These are phyloP conservation scores for Galerina marginata DNA, from an alignment of 768 basidiomycete species.

Conservation along the genomic window DNA sequence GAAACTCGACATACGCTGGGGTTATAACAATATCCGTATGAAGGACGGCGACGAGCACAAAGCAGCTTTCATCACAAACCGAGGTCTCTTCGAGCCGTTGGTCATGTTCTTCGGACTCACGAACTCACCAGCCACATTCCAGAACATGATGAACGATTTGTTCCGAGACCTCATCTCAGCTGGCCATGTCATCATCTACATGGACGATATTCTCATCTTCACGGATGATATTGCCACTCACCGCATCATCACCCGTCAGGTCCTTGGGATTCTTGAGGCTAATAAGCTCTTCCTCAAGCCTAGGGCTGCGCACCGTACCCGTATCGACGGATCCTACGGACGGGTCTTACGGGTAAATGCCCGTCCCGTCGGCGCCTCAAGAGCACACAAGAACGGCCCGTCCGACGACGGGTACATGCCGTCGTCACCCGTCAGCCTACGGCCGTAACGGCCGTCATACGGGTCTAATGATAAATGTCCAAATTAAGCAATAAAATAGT, in stretches of 20 bases:
- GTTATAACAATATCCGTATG: conserved; percentile 42
- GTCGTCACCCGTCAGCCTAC: too few species aligned
- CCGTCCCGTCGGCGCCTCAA: too few species aligned
- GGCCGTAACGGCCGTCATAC: too few species aligned
- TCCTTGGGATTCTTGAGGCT: conserved; percentile 26
- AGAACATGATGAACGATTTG: conserved; percentile 11
- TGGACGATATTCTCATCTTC: conserved; percentile 48
- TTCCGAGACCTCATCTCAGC: not conserved
- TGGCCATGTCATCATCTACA: conserved; percentile 38
- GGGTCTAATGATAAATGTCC: too few species aligned
- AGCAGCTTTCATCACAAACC: conserved; percentile 19
- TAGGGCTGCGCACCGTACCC: too few species aligned
- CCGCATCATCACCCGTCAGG: not conserved
- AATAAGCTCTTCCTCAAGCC: conserved; percentile 16
- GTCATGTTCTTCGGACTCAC: conserved; percentile 44
- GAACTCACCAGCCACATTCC: conserved; percentile 28
- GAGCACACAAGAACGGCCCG: too few species aligned
- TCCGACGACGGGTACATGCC: too few species aligned
- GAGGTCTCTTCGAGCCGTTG: conserved; percentile 38
- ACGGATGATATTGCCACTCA: conserved; percentile 14
- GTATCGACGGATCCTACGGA: too few species aligned
- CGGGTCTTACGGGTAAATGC: too few species aligned
- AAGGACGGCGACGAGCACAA: conserved; percentile 41
- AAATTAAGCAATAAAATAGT: too few species aligned
- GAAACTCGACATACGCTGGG: conserved; percentile 43